These are phyloP conservation scores for Anthracocystis walkeri DNA, from an alignment of 1,284 basidiomycete species.

Conservation along the genomic window DNA sequence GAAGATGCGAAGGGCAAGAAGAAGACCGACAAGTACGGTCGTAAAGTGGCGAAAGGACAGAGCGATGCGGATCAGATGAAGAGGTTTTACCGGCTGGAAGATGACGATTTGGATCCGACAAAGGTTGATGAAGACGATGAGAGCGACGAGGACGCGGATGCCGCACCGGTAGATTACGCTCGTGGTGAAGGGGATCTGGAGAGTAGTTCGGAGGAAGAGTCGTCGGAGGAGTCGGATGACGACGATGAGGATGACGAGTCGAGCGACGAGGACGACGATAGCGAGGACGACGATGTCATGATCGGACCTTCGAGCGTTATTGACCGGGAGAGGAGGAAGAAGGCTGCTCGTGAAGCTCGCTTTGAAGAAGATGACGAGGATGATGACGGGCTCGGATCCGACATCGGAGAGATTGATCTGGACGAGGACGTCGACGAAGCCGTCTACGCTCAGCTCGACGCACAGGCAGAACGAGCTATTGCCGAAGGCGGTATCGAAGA, in stretches of 20 bases:
- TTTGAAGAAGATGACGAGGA: slow-evolving; percentile 52
- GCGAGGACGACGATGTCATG: slow-evolving; percentile 57
- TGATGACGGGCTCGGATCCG: slow-evolving; percentile 50
- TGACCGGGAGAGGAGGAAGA: slow-evolving; percentile 42
- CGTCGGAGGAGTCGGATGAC: slow-evolving; percentile 36
- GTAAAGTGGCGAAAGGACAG: slow-evolving; percentile 72
- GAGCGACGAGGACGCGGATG: slow-evolving; percentile 25
- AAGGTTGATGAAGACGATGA: slow-evolving; percentile 53
- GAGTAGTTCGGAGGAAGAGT: slow-evolving; percentile 59
- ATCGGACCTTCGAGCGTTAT: slow-evolving; percentile 52
- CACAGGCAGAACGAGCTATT: slow-evolving; percentile 74
- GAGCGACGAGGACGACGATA: slow-evolving; percentile 75
- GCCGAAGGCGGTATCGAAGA: slow-evolving; percentile 52
- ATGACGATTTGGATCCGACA: slow-evolving; percentile 72
- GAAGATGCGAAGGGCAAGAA: slow-evolving; percentile 47
- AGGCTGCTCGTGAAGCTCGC: slow-evolving; percentile 17
- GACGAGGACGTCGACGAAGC: slow-evolving; percentile 75
- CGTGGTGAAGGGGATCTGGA: slow-evolving; percentile 75
- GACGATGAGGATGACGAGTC: slow-evolving; percentile 70
- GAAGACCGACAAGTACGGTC: slow-evolving; percentile 91
- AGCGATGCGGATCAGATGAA: slow-evolving; percentile 57
- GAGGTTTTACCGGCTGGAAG: slow-evolving; percentile 61
- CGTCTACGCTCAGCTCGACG: slow-evolving; percentile 78
- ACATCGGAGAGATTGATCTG: slow-evolving; percentile 75
- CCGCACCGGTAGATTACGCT: slow-evolving; percentile 80